Conservation (phyloP, 75 land plant genomes). For the Pinus albicaulis region DNA sequence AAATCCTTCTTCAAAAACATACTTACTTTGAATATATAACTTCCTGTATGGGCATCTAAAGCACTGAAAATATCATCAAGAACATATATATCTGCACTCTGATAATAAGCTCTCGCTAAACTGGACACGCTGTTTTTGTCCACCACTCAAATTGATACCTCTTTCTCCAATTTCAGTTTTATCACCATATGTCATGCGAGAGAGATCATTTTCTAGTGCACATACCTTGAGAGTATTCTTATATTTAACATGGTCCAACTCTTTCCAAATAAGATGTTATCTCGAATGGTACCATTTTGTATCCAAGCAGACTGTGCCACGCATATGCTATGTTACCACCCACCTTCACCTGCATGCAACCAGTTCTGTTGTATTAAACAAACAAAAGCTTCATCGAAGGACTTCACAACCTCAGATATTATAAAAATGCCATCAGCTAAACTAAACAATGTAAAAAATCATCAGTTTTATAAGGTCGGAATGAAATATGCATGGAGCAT, state of each 20-base stretch:
- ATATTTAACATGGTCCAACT: slow-evolving; percentile 17
- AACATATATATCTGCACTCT: slow-evolving; percentile 24
- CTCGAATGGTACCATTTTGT: slow-evolving; percentile 26
- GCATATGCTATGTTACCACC: slow-evolving; percentile 26
- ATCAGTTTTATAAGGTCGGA: no score
- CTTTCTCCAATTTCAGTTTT: slow-evolving; percentile 13
- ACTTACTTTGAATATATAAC: slow-evolving; percentile 18
- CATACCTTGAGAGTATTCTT: slow-evolving; percentile 16
- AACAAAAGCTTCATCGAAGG: no score
- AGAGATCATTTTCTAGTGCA: slow-evolving; percentile 26
- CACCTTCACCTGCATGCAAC: slow-evolving; percentile 13
- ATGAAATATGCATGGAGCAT: no score
- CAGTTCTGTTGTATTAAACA: no score
- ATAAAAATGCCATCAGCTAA: no score
- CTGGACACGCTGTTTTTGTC: slow-evolving; percentile 28
- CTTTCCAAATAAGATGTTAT: slow-evolving; percentile 29
- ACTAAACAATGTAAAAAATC: no score
- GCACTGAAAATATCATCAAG: slow-evolving; percentile 31
- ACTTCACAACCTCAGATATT: no score
- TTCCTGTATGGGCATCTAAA: slow-evolving; percentile 30
- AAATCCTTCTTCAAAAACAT: not conserved
- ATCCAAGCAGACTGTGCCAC: slow-evolving; percentile 34
- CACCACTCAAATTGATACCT: slow-evolving; percentile 33
- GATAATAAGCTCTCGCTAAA: slow-evolving; percentile 30
- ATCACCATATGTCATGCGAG: slow-evolving; percentile 19